phyloP scores from a whole-genome alignment of 192 early-diverging fungal species.

The Polychytrium aggregatum region DNA sequence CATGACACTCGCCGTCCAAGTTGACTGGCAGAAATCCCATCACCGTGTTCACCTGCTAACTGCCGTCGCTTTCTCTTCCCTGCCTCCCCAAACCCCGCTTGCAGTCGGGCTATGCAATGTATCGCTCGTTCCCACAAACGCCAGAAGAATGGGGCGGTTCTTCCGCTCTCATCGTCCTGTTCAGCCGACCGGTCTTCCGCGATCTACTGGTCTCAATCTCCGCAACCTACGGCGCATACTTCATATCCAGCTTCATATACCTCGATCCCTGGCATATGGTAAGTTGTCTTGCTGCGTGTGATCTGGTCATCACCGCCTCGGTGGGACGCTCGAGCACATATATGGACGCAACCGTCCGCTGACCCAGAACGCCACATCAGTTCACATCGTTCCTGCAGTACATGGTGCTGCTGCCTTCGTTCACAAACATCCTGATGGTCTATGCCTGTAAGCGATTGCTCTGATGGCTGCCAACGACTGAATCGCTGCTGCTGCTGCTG shows the following conservation, averaged over 20 bases:
- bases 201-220: constrained; percentile 26
- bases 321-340: no score
- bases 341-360: no score
- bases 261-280: constrained; percentile 47
- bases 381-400: constrained; percentile 82
- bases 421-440: constrained; percentile 44
- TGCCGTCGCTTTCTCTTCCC: no score
- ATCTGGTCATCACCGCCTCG: background rate
- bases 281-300: constrained; percentile 6
- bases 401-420: constrained; percentile 70
- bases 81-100: no score
- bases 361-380: no score
- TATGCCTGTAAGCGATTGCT: constrained; percentile 33
- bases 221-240: constrained; percentile 43
- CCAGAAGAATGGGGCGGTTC: constrained; percentile 9
- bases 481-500: no score
- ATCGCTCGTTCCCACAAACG: constrained; percentile 9
- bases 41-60: no score
- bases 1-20: no score
- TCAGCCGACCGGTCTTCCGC: constrained; percentile 14
- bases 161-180: no score
- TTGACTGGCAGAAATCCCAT: no score
- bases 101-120: constrained; percentile 17
- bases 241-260: constrained; percentile 26
- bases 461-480: no score